Base-by-base conservation (phyloP, 495 filamentous ascomycete genomes). In the Hamigera avellanea region DNA sequence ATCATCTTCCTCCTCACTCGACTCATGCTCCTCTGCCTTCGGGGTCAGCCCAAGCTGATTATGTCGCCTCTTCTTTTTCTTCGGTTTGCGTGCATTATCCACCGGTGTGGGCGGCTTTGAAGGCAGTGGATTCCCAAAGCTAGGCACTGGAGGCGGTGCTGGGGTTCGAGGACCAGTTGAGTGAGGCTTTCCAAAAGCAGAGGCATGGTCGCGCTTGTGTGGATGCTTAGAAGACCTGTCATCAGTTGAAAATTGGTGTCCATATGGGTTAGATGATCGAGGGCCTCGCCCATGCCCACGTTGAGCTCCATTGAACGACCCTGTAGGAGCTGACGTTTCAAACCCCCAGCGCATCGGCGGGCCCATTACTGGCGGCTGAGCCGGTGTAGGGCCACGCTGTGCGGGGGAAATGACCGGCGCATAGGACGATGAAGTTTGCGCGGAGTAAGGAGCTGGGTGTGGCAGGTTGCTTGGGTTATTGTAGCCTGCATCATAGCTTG, bases 41-140 rank as follows among this genome's bases (percentile, higher is more conserved):
- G 83, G 86, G 1, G 81, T 87, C 36, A 94, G 54, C 14, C 86
- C 86, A 7, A 94, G 73, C 19, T 81, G 78, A 33, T 91, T 87
- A 29, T 78, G 76, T 50, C 76, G 78, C 32, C 80, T 64, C 66
- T 83, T 82, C 65, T 83, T 83, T 54, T 88, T 89, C 59, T 80
- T 81, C 16, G 57, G 53, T 41, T 69, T 70, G n/a, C 54, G 50
- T 6, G 52, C 39, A 4, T 42, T 41, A 29, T 61, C 58, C 10
- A 47, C 57, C n/a, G 57, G 57, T 0, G 62, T 59, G 27, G 75
- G 73, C 43, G 78, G 75, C 62, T 80, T 78, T 44, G 77, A 66
- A 3, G 71, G 67, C n/a, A 76, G 44, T 36, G 67, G 59, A 35
- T 67, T 64, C 2, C 73, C 73, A 45, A 78, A 80, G 47, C 75